Conservation (phyloP, 1,139 yeast genomes). For the Suhomyces coccinellae region DNA sequence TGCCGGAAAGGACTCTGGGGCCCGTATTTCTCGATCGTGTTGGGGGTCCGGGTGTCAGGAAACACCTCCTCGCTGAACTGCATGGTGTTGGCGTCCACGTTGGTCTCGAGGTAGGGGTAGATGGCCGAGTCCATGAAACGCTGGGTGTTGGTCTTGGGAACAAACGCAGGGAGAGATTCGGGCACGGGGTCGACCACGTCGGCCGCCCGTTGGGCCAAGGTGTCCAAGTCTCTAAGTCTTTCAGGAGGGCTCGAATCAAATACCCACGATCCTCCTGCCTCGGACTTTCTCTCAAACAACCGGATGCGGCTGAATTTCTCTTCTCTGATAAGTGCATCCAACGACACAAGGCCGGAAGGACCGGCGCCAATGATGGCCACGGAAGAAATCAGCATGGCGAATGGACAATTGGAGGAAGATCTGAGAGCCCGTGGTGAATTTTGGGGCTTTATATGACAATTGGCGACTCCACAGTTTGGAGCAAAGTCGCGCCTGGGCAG, state of each 20-base stretch:
- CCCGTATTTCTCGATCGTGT: conserved; percentile 20
- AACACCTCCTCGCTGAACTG: conserved; percentile 19
- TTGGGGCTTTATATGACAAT: not conserved
- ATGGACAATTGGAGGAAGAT: too few relatives aligned
- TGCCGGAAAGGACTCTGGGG: conserved; percentile 17
- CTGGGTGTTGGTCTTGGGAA: conserved; percentile 16
- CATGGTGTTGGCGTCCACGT: conserved; percentile 19
- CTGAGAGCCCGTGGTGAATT: too few relatives aligned
- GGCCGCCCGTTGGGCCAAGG: conserved; percentile 13
- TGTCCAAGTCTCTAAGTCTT: conserved; percentile 17
- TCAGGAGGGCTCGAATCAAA: conserved; percentile 22
- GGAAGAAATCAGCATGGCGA: conserved; percentile 19
- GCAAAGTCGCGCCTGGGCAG: not conserved
- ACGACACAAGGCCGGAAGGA: conserved; percentile 60
- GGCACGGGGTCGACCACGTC: conserved; percentile 15
- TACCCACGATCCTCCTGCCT: conserved; percentile 50
- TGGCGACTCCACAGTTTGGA: not conserved
- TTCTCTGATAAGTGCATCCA: conserved; percentile 48
- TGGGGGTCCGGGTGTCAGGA: conserved; percentile 13
- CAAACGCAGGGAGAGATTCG: conserved; percentile 13
- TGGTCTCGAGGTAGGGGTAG: conserved; percentile 18
- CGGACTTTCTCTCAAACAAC: conserved; percentile 43
- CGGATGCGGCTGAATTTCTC: conserved; percentile 28
- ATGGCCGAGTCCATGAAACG: conserved; percentile 24
- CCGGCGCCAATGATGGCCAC: conserved; percentile 65